phyloP scores from a whole-genome alignment of 1,284 basidiomycete species.

The Termitomyces sp. region DNA sequence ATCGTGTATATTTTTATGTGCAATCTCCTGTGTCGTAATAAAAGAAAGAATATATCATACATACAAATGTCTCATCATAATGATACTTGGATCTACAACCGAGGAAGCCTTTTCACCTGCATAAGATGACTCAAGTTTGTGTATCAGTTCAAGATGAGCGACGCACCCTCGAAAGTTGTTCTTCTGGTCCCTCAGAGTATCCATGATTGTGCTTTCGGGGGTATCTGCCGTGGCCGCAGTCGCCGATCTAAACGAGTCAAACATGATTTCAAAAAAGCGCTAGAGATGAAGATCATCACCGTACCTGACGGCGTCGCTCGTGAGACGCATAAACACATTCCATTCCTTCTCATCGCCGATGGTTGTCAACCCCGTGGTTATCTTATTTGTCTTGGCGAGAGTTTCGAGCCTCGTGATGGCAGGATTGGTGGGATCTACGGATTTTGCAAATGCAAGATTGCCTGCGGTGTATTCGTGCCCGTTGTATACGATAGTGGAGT shows the following conservation, averaged over 20 bases:
- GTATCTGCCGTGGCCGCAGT: conserved; percentile 30
- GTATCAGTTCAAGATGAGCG: neutral
- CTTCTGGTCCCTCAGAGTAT: conserved; percentile 75
- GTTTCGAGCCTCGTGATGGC: conserved; percentile 52
- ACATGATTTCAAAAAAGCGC: neutral
- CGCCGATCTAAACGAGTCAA: conserved; percentile 23
- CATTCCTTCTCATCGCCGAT: conserved; percentile 83
- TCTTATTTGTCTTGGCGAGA: conserved; percentile 46
- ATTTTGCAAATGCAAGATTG: conserved; percentile 59
- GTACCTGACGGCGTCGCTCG: conserved; percentile 52
- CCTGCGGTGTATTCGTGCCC: conserved; percentile 90
- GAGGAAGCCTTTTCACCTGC: conserved; percentile 3
- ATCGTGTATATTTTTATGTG: neutral
- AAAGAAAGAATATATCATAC: conserved; percentile 9
- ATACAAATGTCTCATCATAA: neutral
- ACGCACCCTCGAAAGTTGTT: conserved; percentile 63
- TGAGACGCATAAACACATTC: conserved; percentile 80
- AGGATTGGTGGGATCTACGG: conserved; percentile 61
- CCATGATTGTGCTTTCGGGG: conserved; percentile 62
- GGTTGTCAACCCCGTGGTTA: conserved; percentile 75
- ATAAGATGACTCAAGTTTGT: neutral
- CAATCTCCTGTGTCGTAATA: conserved; percentile 1
- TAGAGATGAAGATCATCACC: conserved; percentile 27
- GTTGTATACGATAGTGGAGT: conserved; percentile 80
- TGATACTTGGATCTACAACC: conserved; percentile 3